phyloP scores from a whole-genome alignment of 192 early-diverging fungal species.

The Coemansia sp. region DNA sequence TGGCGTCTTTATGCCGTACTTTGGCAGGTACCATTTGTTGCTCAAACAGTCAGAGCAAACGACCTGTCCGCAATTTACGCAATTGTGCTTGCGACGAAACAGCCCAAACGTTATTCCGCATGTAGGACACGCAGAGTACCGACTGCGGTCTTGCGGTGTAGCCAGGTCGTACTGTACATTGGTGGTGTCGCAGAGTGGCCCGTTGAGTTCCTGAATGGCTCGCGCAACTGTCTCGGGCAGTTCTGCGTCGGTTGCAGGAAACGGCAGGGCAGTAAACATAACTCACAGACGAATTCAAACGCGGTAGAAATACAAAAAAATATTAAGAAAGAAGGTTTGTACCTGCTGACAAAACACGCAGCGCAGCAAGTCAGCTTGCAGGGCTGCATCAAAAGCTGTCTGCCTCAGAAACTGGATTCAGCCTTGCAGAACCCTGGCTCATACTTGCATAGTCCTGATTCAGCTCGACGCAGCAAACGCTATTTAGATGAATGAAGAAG shows the following conservation, averaged over 20 bases:
- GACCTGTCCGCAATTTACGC: conserved; percentile 35
- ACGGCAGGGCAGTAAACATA: conserved; percentile 33
- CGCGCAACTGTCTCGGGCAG: conserved; percentile 23
- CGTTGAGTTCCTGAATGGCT: conserved; percentile 23
- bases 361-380: not conserved
- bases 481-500: no score
- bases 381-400: not conserved
- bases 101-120: conserved; percentile 46
- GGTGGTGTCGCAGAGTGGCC: conserved; percentile 30
- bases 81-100: conserved; percentile 42
- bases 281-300: not conserved
- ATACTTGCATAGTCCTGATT: not conserved
- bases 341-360: not conserved
- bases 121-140: conserved; percentile 44
- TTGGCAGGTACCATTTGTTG: conserved; percentile 49
- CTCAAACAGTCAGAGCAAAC: conserved; percentile 45
- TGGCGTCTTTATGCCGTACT: conserved; percentile 45
- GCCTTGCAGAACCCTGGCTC: not conserved
- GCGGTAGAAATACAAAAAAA: not conserved
- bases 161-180: conserved; percentile 28
- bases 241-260: conserved; percentile 30
- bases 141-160: conserved; percentile 25
- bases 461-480: not conserved
- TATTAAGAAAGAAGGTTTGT: not conserved
- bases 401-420: not conserved